Percentiles rank a stretch among this genome's conserved stretches.
phyloP scores from a whole-genome alignment of 805 yeast genomes.

The Candida odintsovae region DNA sequence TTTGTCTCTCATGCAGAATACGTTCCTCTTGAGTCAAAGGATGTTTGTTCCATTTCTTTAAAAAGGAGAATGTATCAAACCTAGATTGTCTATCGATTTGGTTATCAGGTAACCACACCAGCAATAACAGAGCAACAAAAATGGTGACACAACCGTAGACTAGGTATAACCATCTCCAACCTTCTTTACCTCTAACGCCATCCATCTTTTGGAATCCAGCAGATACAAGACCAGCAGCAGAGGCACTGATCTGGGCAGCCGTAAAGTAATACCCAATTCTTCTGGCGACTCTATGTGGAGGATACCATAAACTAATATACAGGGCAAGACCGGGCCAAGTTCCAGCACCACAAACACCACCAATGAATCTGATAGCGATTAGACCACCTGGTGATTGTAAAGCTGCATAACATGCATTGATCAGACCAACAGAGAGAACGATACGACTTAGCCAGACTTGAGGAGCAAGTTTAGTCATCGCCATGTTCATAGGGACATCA shows the following conservation, averaged over 20 bases:
- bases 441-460: constrained; percentile 82
- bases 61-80: constrained; percentile 8
- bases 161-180: constrained; percentile 85
- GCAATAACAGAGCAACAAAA: constrained; percentile 53
- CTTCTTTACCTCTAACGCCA: constrained; percentile 59
- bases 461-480: constrained; percentile 80
- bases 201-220: constrained; percentile 89
- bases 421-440: constrained; percentile 69
- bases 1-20: constrained; percentile 52
- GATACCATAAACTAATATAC: constrained; percentile 81
- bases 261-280: constrained; percentile 87
- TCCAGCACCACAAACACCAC: constrained; percentile 79
- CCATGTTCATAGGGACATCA: constrained; percentile 83
- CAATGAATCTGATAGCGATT: constrained; percentile 63
- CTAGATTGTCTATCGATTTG: constrained; percentile 12
- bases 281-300: constrained; percentile 65
- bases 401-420: constrained; percentile 68
- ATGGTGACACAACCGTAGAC: constrained; percentile 70
- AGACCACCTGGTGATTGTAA: constrained; percentile 52
- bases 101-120: constrained; percentile 82
- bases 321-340: constrained; percentile 90
- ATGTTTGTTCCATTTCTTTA: constrained; percentile 19
- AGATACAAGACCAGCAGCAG: constrained; percentile 81
- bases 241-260: constrained; percentile 86
- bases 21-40: constrained; percentile 52